Conservation (phyloP, 352 stramenopile genomes). For the Globisporangium acanthophoron region DNA sequence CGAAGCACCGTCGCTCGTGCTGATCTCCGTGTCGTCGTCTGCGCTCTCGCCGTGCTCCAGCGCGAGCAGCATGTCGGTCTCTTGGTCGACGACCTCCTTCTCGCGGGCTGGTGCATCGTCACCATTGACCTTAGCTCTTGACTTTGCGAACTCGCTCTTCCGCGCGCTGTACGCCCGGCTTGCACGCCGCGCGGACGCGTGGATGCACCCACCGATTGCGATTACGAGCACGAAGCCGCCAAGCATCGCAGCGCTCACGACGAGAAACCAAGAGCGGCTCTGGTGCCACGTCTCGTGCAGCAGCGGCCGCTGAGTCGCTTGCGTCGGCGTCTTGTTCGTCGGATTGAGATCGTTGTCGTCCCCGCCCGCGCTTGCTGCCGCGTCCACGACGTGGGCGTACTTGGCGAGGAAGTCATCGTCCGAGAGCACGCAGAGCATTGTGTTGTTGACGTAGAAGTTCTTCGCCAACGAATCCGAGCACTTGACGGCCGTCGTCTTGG, state of each 20-base stretch:
- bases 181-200: conserved; percentile 1
- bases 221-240: conserved; percentile 11
- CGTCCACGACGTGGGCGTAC: conserved; percentile 14
- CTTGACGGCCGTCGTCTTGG: conserved; percentile 4
- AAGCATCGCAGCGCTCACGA: conserved; percentile 18
- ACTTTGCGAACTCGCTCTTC: conserved; percentile 4
- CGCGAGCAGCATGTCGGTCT: conserved; percentile 6
- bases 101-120: background rate
- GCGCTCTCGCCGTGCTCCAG: background rate
- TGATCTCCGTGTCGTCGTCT: background rate
- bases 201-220: background rate
- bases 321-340: background rate
- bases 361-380: background rate
- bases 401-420: conserved; percentile 34
- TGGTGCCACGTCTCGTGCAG: conserved; percentile 21
- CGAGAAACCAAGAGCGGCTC: conserved; percentile 27
- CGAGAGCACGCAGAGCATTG: conserved; percentile 33
- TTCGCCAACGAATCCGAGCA: conserved; percentile 29
- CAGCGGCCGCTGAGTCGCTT: conserved; percentile 2
- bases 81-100: conserved; percentile 1
- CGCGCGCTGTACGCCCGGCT: background rate
- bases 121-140: background rate
- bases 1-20: background rate
- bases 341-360: background rate
- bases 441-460: conserved; percentile 31